Conservation (phyloP, 2,329 filamentous ascomycete genomes). For the Boeremia exigua region DNA sequence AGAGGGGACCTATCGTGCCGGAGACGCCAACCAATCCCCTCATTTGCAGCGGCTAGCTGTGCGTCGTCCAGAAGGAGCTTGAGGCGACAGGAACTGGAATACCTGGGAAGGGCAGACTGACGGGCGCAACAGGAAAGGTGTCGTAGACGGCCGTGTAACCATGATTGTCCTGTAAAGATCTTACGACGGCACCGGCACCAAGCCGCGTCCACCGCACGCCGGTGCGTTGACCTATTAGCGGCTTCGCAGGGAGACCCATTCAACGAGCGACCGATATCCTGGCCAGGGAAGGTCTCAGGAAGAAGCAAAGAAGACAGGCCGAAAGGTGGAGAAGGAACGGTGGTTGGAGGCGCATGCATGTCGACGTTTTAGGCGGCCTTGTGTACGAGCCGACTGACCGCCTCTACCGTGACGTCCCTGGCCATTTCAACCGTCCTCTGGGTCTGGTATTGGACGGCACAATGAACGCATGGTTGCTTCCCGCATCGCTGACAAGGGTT, state of each 20-base stretch:
- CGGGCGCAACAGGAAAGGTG: slow-evolving; percentile 12
- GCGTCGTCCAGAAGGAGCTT: slow-evolving; percentile 26
- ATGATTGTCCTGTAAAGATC: slow-evolving; percentile 2
- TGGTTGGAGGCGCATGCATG: slow-evolving; percentile 41
- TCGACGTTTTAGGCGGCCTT: slow-evolving; percentile 35
- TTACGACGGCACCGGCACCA: slow-evolving; percentile 9
- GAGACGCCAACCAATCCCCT: slow-evolving; percentile 25
- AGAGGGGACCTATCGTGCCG: slow-evolving; percentile 29
- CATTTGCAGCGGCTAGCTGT: slow-evolving; percentile 33
- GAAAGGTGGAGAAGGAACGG: slow-evolving; percentile 29
- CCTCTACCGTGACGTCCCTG: slow-evolving; percentile 27
- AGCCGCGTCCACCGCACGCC: slow-evolving; percentile 10
- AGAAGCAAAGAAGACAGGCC: slow-evolving; percentile 31
- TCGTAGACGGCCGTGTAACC: slow-evolving; percentile 14
- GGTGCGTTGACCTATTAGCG: slow-evolving; percentile 5
- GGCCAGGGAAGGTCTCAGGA: slow-evolving; percentile 21
- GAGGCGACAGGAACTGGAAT: slow-evolving; percentile 17
- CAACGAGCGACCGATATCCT: slow-evolving; percentile 19
- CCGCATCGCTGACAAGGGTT: background rate
- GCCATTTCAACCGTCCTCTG: background rate
- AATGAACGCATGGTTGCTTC: slow-evolving; percentile 8
- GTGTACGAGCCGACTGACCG: slow-evolving; percentile 33
- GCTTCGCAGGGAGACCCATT: slow-evolving; percentile 15
- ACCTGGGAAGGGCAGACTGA: slow-evolving; percentile 11
- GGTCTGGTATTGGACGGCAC: slow-evolving; percentile 3